A percentile compares a stretch with the other conserved stretches of the same genome.
phyloP scores from a whole-genome alignment of 2,329 filamentous ascomycete genomes.

The Grosmannia clavigera region DNA sequence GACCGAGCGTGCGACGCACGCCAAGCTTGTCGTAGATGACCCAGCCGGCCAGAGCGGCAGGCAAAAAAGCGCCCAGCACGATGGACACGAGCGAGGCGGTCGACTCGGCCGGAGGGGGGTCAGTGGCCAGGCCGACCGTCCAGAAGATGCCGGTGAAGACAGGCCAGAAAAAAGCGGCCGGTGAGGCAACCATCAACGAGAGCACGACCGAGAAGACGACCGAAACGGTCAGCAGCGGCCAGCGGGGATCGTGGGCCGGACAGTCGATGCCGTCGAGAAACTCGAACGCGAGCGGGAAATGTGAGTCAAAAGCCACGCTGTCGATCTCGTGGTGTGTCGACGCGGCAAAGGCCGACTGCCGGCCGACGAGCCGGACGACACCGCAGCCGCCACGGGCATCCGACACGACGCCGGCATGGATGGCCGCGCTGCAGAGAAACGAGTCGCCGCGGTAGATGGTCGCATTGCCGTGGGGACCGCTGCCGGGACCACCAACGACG shows the following conservation, averaged over 20 bases:
- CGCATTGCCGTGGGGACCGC: slow-evolving; percentile 22
- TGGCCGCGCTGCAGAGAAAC: slow-evolving; percentile 64
- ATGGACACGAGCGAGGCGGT: slow-evolving; percentile 64
- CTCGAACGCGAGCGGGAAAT: slow-evolving; percentile 77
- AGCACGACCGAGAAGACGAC: slow-evolving; percentile 65
- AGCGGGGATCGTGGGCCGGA: slow-evolving; percentile 64
- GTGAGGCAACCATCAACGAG: slow-evolving; percentile 69
- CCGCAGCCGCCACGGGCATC: slow-evolving; percentile 60
- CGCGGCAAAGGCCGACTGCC: slow-evolving; percentile 45
- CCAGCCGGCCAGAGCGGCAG: slow-evolving; percentile 75
- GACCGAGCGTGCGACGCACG: slow-evolving; percentile 53
- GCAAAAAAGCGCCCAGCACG: slow-evolving; percentile 69
- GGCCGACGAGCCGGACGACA: slow-evolving; percentile 51
- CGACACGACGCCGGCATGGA: slow-evolving; percentile 59
- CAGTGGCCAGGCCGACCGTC: slow-evolving; percentile 80
- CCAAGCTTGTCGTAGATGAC: slow-evolving; percentile 80
- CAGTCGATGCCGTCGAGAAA: slow-evolving; percentile 58
- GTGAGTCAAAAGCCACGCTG: slow-evolving; percentile 70
- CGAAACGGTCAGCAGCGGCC: slow-evolving; percentile 73
- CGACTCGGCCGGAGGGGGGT: slow-evolving; percentile 59
- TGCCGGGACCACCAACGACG: slow-evolving; percentile 54
- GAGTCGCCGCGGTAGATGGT: slow-evolving; percentile 75
- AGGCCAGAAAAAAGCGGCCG: slow-evolving; percentile 73
- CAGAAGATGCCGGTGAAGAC: slow-evolving; percentile 75
- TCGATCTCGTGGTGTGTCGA: slow-evolving; percentile 61